These are phyloP conservation scores for Diaporthe citri DNA, from an alignment of 2,329 filamentous ascomycete species.

Conservation along the genomic window DNA sequence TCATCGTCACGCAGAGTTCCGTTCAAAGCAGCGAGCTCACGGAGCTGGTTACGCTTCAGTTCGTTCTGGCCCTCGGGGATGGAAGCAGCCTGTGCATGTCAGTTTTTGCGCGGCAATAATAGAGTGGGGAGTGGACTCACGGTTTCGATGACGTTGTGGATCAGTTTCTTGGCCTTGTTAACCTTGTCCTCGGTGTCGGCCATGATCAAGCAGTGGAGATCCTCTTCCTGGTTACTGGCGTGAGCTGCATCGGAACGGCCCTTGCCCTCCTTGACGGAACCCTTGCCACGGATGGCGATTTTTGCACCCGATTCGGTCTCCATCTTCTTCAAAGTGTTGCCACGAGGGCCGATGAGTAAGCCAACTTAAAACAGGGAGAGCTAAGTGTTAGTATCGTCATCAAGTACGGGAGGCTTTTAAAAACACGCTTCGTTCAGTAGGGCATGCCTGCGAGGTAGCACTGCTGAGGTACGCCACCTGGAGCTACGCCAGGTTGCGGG, in stretches of 20 bases:
- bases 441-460: slow-evolving; percentile 48
- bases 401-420: slow-evolving; percentile 49
- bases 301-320: slow-evolving; percentile 97
- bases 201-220: slow-evolving; percentile 99
- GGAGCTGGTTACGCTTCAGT: slow-evolving; percentile 97
- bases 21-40: slow-evolving; percentile 97
- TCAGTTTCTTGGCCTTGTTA: slow-evolving; percentile 98
- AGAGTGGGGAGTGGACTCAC: slow-evolving; percentile 66
- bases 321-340: slow-evolving; percentile 99
- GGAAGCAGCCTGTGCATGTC: slow-evolving; percentile 81
- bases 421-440: slow-evolving; percentile 54
- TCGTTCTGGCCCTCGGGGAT: slow-evolving; percentile 99
- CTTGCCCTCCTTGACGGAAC: slow-evolving; percentile 99
- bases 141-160: slow-evolving; percentile 98
- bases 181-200: slow-evolving; percentile 99
- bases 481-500: slow-evolving; percentile 62
- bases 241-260: slow-evolving; percentile 98
- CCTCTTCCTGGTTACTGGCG: slow-evolving; percentile 99
- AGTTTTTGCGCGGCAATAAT: slow-evolving; percentile 42
- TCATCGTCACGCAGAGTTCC: slow-evolving; percentile 99
- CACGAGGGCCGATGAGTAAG: slow-evolving; percentile 99
- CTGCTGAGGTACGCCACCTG: slow-evolving; percentile 46
- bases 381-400: slow-evolving; percentile 88
- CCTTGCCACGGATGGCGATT: slow-evolving; percentile 99
- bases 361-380: slow-evolving; percentile 93